phyloP scores from a whole-genome alignment of 148 eudicot species.

The Silene conica region DNA sequence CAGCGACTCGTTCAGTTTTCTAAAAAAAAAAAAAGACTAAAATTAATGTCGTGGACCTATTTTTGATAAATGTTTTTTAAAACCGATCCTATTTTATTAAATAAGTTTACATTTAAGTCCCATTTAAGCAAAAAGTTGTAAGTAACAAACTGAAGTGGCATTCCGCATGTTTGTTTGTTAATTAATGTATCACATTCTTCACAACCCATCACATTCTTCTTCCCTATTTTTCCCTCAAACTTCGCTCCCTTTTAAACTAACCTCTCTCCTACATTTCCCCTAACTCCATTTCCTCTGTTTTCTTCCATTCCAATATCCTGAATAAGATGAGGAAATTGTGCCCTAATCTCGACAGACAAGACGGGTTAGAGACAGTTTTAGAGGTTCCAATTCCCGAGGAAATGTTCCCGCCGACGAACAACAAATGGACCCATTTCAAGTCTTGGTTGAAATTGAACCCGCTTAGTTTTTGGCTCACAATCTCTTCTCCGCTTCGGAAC shows the following conservation, averaged over 20 bases:
- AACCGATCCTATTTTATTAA: too few species aligned
- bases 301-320: background rate
- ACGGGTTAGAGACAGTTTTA: conserved; percentile 81
- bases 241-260: background rate
- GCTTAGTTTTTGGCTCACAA: conserved; percentile 16
- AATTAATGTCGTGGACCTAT: too few species aligned
- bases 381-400: conserved; percentile 96
- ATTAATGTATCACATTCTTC: background rate
- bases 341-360: conserved; percentile 72
- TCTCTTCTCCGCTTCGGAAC: conserved; percentile 28
- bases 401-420: conserved; percentile 40
- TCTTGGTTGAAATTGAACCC: conserved; percentile 59
- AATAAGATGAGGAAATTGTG: conserved; percentile 67
- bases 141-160: too few species aligned
- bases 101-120: too few species aligned
- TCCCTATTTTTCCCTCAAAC: conserved; percentile 5
- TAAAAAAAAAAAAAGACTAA: too few species aligned
- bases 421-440: conserved; percentile 66
- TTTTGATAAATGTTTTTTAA: too few species aligned
- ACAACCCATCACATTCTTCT: conserved; percentile 5
- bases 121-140: too few species aligned
- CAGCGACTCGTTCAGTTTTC: too few species aligned
- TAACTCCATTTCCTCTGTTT: conserved; percentile 7
- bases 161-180: too few species aligned
- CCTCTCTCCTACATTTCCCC: conserved; percentile 7